A percentile compares a stretch with the other conserved stretches of the same genome.
Evolutionary conservation across 2,329 filamentous ascomycete genomes (phyloP).

Genomic region (Penicillium sp.): DNA sequence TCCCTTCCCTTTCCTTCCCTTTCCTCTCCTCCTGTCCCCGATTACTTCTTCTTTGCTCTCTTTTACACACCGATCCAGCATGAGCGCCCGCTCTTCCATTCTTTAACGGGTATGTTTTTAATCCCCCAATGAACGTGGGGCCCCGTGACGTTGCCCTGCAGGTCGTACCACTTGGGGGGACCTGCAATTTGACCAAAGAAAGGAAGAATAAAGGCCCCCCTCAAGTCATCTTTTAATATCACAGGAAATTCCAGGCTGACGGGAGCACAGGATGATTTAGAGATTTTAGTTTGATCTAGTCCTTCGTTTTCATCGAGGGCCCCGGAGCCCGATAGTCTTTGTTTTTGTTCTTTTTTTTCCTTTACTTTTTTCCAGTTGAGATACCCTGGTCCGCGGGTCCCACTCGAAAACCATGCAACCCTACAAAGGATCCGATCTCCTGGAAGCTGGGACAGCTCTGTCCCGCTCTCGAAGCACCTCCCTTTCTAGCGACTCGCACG

Average conservation of each 20-base stretch:
- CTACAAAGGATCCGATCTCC: conserved; percentile 34
- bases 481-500: conserved; percentile 43
- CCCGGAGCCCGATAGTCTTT: not conserved
- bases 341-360: not conserved
- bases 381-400: conserved; percentile 14
- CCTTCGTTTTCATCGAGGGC: conserved; percentile 16
- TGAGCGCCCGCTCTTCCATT: not conserved
- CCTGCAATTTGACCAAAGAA: not conserved
- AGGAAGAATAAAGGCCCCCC: not conserved
- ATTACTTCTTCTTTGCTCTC: not conserved
- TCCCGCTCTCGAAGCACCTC: conserved; percentile 46
- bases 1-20: not conserved
- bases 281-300: conserved; percentile 26
- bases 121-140: not conserved
- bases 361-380: not conserved
- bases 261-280: conserved; percentile 31
- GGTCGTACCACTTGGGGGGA: conserved; percentile 4
- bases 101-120: conserved; percentile 11
- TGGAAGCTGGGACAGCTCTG: conserved; percentile 31
- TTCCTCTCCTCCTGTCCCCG: not conserved
- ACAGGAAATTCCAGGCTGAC: conserved; percentile 21
- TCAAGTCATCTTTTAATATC: conserved; percentile 1
- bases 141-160: conserved; percentile 15
- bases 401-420: conserved; percentile 32
- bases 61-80: not conserved